Conservation (phyloP, 345 rosid genomes). For the Firmiana major region DNA sequence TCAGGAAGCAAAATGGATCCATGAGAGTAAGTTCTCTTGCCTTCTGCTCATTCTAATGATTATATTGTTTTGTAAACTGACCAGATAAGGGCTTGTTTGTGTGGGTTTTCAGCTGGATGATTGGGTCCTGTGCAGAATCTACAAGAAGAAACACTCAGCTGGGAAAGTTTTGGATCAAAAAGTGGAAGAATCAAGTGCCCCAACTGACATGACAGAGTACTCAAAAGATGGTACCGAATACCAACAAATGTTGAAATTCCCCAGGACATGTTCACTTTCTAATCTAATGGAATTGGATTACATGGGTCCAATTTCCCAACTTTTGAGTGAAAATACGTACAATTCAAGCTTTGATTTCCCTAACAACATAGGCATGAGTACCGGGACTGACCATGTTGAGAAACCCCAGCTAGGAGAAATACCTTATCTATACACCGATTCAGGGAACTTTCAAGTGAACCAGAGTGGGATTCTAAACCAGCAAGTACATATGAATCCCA, state of each 20-base stretch:
- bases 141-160: conserved; percentile 56
- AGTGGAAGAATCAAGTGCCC: conserved; percentile 18
- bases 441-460: conserved; percentile 42
- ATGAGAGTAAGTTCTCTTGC: conserved; percentile 44
- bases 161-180: conserved; percentile 35
- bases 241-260: conserved; percentile 40
- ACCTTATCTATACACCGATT: conserved; percentile 21
- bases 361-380: no score
- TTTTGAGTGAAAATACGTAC: conserved; percentile 37
- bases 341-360: conserved; percentile 33
- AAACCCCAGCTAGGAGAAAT: conserved; percentile 25
- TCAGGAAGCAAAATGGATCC: conserved; percentile 39
- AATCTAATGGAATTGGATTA: conserved; percentile 63
- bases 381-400: conserved; percentile 18
- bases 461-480: conserved; percentile 32
- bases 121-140: conserved; percentile 91
- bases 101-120: conserved; percentile 67
- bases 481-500: conserved; percentile 25
- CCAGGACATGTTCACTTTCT: conserved; percentile 53
- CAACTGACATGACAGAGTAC: conserved; percentile 9
- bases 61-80: no score
- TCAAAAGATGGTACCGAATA: conserved; percentile 17
- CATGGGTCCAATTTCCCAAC: conserved; percentile 49
- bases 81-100: neutral
- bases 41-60: neutral